phyloP scores from a whole-genome alignment of 1,284 basidiomycete genomes.

The Ceratobasidium papillatum region DNA sequence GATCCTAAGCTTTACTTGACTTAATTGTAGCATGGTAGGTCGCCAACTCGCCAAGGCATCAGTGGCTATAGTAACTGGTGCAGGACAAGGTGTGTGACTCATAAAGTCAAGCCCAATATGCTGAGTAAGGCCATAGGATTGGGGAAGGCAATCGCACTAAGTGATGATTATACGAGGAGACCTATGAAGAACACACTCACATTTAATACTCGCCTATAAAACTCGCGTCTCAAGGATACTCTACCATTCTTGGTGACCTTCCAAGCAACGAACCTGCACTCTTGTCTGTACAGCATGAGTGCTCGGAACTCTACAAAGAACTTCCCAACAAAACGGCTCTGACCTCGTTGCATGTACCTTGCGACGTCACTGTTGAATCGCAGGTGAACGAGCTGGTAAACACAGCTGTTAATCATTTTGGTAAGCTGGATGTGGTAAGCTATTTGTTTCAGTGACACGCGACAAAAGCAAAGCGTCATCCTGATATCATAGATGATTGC shows the following conservation, averaged over 20 bases:
- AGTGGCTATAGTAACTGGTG: slow-evolving; percentile 31
- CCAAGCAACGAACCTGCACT: neutral
- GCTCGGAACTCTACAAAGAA: neutral
- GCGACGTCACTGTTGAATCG: slow-evolving; percentile 25
- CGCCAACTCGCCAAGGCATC: neutral
- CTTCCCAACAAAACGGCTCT: neutral
- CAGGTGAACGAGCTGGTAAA: slow-evolving; percentile 23
- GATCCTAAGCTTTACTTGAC: neutral
- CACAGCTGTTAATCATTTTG: slow-evolving; percentile 5
- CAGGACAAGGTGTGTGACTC: slow-evolving; percentile 18
- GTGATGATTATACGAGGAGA: neutral
- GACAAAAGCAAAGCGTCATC: neutral
- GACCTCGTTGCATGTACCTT: neutral
- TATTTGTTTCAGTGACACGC: neutral
- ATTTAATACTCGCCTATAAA: neutral
- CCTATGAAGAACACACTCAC: too few species aligned
- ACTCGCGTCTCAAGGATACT: slow-evolving; percentile 22
- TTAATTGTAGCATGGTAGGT: neutral
- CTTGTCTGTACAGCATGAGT: neutral
- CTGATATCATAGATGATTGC: slow-evolving; percentile 23
- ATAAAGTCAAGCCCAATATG: neutral
- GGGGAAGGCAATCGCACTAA: slow-evolving; percentile 21
- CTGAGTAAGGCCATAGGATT: neutral
- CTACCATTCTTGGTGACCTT: slow-evolving; percentile 14
- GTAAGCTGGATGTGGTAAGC: slow-evolving; percentile 22